Evolutionary conservation across 2,329 filamentous ascomycete genomes (phyloP), one percentile per base, ranked within the genome.

Genomic region (Paecilomyces dactylethromorphus): DNA sequence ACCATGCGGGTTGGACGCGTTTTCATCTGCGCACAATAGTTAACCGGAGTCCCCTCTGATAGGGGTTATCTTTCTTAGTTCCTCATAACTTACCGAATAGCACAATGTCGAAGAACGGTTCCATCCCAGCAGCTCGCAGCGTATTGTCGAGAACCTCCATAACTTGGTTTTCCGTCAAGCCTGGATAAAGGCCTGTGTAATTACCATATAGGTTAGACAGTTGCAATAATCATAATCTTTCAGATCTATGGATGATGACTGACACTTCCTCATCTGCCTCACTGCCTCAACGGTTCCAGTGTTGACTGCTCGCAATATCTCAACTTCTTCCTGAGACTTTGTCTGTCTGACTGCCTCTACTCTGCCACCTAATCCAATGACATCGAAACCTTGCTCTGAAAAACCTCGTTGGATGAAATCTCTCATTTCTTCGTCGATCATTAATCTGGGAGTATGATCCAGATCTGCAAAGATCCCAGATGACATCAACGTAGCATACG

Each of bases 401-500:
- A 87, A 74, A 0, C 85, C 85, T 1, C 84, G 78, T 45, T 81
- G 77, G 55, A 88, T 86, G 67, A 82, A 87, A 67, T 87, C 84
- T 2, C 85, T 79, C 67, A 87, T 85, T 65, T 87, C 85, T 62
- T 87, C 84, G 61, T 87, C 85, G 13, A 85, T 78, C 81, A 87
- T 85, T n/a, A 87, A 62, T n/a, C 67, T 78, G 4, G 72, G 66
- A 1, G 71, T 35, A 10, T 62, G 60, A 3, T 62, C 58, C 0
- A 57, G 56, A 4, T 15, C 63, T 11, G 59, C 49, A 54, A 81
- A 80, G 1, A 81, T 69, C 7, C 67, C 73, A 0, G 78, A 81
- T 24, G 77, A 62, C 12, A 77, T 70, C 18, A 87, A 73, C 0
- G 82, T 87, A 0, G 70, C 69, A 67, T 87, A 88, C 1, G 84